phyloP scores from a whole-genome alignment of 2,329 filamentous ascomycete genomes.

The Hypoxylon rubiginosum region DNA sequence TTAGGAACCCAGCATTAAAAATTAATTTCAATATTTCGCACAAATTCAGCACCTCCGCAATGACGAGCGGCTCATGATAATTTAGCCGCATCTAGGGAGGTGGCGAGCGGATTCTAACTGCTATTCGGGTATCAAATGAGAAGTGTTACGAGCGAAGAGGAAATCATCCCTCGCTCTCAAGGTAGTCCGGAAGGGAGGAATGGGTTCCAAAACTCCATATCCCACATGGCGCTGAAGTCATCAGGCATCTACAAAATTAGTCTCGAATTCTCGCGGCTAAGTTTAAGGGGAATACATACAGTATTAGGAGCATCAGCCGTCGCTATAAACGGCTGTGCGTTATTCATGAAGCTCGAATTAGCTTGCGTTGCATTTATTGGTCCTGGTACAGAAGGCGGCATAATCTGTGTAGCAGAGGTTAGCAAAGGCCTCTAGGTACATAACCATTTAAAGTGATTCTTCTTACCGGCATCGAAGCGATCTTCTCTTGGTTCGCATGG shows the following conservation, averaged over 20 bases:
- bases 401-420: slow-evolving; percentile 36
- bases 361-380: slow-evolving; percentile 43
- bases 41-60: too few relatives aligned
- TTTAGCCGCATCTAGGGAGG: neutral
- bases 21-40: too few relatives aligned
- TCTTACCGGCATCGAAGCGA: slow-evolving; percentile 51
- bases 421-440: neutral
- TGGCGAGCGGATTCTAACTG: neutral
- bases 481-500: slow-evolving; percentile 58
- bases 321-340: slow-evolving; percentile 45
- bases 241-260: slow-evolving; percentile 44
- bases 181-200: slow-evolving; percentile 37
- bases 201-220: slow-evolving; percentile 52
- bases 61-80: too few relatives aligned
- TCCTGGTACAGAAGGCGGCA: slow-evolving; percentile 32
- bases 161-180: slow-evolving; percentile 8
- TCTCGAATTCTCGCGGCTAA: neutral
- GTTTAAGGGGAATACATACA: slow-evolving; percentile 36
- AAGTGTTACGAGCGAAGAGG: neutral
- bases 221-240: slow-evolving; percentile 49
- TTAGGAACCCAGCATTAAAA: too few relatives aligned
- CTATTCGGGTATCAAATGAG: neutral
- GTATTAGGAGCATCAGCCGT: slow-evolving; percentile 44
- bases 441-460: neutral
- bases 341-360: slow-evolving; percentile 40